Base-by-base conservation (phyloP, 2,329 filamentous ascomycete species). In the Pseudogymnoascus sp. region DNA sequence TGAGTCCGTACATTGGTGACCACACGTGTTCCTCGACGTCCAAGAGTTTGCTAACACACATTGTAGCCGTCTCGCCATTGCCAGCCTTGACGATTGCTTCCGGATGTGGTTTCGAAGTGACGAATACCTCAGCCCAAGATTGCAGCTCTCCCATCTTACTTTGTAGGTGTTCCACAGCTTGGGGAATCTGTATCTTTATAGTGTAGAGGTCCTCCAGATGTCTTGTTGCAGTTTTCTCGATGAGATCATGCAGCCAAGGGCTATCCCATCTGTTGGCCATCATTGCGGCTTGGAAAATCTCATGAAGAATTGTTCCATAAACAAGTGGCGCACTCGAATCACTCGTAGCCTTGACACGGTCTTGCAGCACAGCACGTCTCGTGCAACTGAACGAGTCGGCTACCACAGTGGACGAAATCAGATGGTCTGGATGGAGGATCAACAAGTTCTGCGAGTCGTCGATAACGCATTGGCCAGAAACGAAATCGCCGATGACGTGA, bases 21-120 rank as follows among this genome's bases (percentile, higher is more conserved):
- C 94, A 99, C 28, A 99, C 87, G 72, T 97, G 94, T 74, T 99
- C 94, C 73, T 99, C 94, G 8, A 99, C 90, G 72, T 97, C 94
- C 12, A 99, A 86, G 28, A 99, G 80, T 72, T 97, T 99, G 70
- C 88, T 95, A 68, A 99, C 87, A 68, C 90, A 92, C 82, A 97
- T 87, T 63, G 82, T 88, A 9, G 88, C 84, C 67, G 87, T 88
- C 61, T 88, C 84, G 41, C 88, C 89, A 70, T 92, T 88, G 55
- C 90, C 84, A 67, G 92, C 91, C 67, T 91, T 88, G 23, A 95
- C 88, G 41, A 91, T 72, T 2, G 91, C 92, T 67, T 88, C 84
- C 4, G 80, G 70, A 82, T 88, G 70, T 30, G 92, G 91, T 62
- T 83, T 79, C 2, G 84, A 79, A 3, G 87, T 83, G 8, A 99